Conservation (phyloP, 2,329 filamentous ascomycete genomes). For the Diaporthe sp. region DNA sequence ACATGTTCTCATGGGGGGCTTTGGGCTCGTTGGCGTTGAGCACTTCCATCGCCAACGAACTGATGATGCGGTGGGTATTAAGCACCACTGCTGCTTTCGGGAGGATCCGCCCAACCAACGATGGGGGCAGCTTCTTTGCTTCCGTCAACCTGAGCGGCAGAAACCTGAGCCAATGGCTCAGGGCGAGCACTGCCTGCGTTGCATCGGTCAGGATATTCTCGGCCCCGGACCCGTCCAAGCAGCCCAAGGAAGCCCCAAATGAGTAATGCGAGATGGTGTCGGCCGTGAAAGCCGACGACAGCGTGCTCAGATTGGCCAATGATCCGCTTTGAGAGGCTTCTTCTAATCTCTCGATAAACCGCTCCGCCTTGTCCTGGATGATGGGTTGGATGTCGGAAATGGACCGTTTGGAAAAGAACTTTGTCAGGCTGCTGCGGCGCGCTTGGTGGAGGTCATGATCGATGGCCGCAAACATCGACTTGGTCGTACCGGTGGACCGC, state of each 20-base stretch:
- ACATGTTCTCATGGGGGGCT: not conserved
- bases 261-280: not conserved
- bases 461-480: not conserved
- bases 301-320: not conserved
- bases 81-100: not conserved
- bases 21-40: not conserved
- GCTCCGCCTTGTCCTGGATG: not conserved
- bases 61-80: not conserved
- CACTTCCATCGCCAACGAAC: not conserved
- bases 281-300: not conserved
- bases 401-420: not conserved
- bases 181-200: not conserved
- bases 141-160: not conserved
- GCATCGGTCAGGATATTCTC: not conserved
- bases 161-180: not conserved
- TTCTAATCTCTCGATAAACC: not conserved
- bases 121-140: not conserved
- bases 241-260: not conserved
- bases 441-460: not conserved
- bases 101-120: not conserved
- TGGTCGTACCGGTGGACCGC: not conserved
- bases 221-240: not conserved
- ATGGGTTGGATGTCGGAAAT: not conserved
- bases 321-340: not conserved
- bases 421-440: not conserved